Evolutionary conservation across 345 rosid genomes (phyloP).

Genomic region (Acer negundo): DNA sequence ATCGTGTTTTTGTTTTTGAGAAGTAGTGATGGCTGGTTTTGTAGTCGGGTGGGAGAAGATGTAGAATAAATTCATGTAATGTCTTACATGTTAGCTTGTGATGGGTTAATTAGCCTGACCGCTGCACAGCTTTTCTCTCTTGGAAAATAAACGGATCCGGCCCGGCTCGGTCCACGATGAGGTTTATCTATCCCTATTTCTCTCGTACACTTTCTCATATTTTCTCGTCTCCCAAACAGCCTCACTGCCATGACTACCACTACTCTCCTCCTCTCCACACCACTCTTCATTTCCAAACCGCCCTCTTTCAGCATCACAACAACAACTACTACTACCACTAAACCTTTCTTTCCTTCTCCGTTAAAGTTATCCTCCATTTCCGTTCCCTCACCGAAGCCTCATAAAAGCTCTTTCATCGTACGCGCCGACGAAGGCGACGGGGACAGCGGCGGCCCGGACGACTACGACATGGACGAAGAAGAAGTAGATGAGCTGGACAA

Average conservation of each 20-base stretch:
- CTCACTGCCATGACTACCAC: constrained; percentile 32
- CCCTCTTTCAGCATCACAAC: neutral
- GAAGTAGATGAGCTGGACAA: constrained; percentile 88
- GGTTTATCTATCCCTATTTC: neutral
- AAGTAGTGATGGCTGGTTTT: no score
- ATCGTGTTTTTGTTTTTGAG: no score
- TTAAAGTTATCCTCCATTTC: constrained; percentile 26
- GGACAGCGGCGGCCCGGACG: constrained; percentile 64
- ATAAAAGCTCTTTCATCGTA: constrained; percentile 43
- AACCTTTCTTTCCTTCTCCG: constrained; percentile 25
- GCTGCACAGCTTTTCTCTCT: no score
- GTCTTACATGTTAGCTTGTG: no score
- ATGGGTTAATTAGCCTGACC: no score
- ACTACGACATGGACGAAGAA: constrained; percentile 83
- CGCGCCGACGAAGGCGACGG: constrained; percentile 76
- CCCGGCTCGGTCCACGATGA: neutral
- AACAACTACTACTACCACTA: constrained; percentile 1
- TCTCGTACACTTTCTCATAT: neutral
- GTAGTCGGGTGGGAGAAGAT: no score
- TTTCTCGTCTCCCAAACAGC: no score
- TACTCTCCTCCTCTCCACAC: constrained; percentile 35
- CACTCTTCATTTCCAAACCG: neutral
- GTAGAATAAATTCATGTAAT: no score
- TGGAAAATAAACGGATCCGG: neutral
- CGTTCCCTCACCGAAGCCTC: constrained; percentile 25